Conservation (phyloP, 371 early-diverging fungal species). For the Paraphysoderma sedebokerense region DNA sequence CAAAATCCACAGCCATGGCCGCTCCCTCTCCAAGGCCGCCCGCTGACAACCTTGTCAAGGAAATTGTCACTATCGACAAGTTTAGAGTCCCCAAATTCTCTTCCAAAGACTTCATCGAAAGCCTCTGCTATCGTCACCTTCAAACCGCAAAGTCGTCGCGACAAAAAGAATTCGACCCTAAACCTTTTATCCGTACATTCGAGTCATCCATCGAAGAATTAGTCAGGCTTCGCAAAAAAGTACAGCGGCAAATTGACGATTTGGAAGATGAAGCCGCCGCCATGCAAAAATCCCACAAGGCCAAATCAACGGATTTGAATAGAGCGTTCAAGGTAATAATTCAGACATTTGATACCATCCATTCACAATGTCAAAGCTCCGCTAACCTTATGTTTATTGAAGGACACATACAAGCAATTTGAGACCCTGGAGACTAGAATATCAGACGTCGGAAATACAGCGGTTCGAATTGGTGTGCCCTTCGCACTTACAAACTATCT, state of each 20-base stretch:
- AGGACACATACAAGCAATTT: constrained; percentile 46
- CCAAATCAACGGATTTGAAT: constrained; percentile 49
- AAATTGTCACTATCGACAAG: too few relatives aligned
- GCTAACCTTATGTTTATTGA: background rate
- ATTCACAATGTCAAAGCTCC: constrained; percentile 7
- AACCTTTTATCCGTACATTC: constrained; percentile 76
- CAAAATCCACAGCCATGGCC: too few relatives aligned
- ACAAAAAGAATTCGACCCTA: constrained; percentile 33
- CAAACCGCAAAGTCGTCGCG: background rate
- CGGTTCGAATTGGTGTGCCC: constrained; percentile 67
- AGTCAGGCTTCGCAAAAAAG: constrained; percentile 41
- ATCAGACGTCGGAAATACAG: constrained; percentile 82
- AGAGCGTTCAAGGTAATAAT: constrained; percentile 45
- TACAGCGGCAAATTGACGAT: constrained; percentile 63
- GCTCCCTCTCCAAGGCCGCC: too few relatives aligned
- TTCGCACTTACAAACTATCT: background rate
- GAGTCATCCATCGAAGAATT: constrained; percentile 71
- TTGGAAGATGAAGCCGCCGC: constrained; percentile 55
- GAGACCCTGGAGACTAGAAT: constrained; percentile 71
- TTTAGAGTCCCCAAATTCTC: too few relatives aligned
- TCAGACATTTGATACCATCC: background rate
- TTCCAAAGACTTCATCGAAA: too few relatives aligned
- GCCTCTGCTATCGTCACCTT: too few relatives aligned
- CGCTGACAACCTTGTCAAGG: too few relatives aligned
- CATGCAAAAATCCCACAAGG: constrained; percentile 53